Base-by-base conservation (phyloP, 2,329 filamentous ascomycete species). In the Fusarium nisikadoi region DNA sequence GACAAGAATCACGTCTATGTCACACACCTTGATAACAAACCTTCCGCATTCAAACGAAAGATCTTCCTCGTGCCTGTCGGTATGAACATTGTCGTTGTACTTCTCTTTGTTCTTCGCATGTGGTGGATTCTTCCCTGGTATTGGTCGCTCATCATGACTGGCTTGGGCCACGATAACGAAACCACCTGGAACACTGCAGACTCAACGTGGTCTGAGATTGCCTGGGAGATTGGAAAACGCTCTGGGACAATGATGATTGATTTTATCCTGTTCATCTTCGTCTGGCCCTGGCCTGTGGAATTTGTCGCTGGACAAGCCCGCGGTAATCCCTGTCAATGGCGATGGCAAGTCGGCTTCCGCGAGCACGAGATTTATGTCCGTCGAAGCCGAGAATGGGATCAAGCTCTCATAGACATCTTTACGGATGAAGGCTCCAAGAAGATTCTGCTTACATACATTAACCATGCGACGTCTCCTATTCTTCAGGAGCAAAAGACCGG, bases 281-380 rank as follows among this genome's bases (percentile, higher is more conserved):
- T 94, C 62, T 90, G 91, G 83, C 88, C 91, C 12, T 94, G 92
- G 92, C 92, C 92, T 2, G 82, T 90, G 56, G 90, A 92, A 73
- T 94, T 97, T 80, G 88, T 92, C 76, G 80, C 90, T 19, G 92
- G 91, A 63, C 81, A 80, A 65, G 81, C 80, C 14, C 82, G 87
- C 73, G 87, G 84, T 77, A 93, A 83, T 71, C 94, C 94, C 1
- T 84, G 91, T 41, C 80, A 83, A 42, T 98, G 95, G 94, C 90
- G 95, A 53, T 89, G 89, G 81, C 85, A 81, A 35, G 83, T 95
- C 39, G 94, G 95, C 11, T 97, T 97, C 80, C 86, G 88, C n/a
- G 86, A 91, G 49, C 86, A 89, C 72, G 95, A 98, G 84, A 87
- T 97, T 53, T 91, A 97, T 69, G 92, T 97, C 38, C 88, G 95